Conservation (phyloP, 805 yeast genomes). For the Henningerozyma blattae region DNA sequence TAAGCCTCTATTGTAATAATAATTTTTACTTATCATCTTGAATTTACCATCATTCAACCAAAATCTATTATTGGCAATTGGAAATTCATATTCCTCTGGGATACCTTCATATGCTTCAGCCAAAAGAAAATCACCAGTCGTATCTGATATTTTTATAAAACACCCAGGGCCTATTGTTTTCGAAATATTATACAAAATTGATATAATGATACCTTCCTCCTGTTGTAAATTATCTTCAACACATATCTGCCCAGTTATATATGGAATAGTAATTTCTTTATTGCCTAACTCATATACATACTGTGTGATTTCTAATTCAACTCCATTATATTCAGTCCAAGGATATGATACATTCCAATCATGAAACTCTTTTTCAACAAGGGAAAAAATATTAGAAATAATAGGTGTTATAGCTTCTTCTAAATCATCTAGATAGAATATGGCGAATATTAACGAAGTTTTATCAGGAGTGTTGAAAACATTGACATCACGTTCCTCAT, state of each 20-base stretch:
- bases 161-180: slow-evolving; percentile 20
- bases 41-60: slow-evolving; percentile 38
- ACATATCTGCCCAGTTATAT: slow-evolving; percentile 23
- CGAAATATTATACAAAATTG: slow-evolving; percentile 30
- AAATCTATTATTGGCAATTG: slow-evolving; percentile 33
- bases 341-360: slow-evolving; percentile 31
- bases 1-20: slow-evolving; percentile 25
- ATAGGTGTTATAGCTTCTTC: not conserved
- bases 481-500: slow-evolving; percentile 7
- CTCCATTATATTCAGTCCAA: slow-evolving; percentile 28
- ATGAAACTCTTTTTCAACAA: slow-evolving; percentile 5
- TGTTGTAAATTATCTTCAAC: slow-evolving; percentile 31
- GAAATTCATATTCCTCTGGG: slow-evolving; percentile 33
- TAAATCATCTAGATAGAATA: slow-evolving; percentile 16
- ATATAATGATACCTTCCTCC: slow-evolving; percentile 36
- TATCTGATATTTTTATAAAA: slow-evolving; percentile 36
- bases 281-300: not conserved
- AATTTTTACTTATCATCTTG: slow-evolving; percentile 30
- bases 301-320: slow-evolving; percentile 12
- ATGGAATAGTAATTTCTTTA: slow-evolving; percentile 5
- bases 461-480: slow-evolving; percentile 12
- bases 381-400: not conserved
- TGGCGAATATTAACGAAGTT: slow-evolving; percentile 18
- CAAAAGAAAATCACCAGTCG: slow-evolving; percentile 45
- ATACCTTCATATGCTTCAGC: slow-evolving; percentile 36